Evolutionary conservation across 768 basidiomycete species (phyloP).

Genomic region (Infundibulicybe gibba): DNA sequence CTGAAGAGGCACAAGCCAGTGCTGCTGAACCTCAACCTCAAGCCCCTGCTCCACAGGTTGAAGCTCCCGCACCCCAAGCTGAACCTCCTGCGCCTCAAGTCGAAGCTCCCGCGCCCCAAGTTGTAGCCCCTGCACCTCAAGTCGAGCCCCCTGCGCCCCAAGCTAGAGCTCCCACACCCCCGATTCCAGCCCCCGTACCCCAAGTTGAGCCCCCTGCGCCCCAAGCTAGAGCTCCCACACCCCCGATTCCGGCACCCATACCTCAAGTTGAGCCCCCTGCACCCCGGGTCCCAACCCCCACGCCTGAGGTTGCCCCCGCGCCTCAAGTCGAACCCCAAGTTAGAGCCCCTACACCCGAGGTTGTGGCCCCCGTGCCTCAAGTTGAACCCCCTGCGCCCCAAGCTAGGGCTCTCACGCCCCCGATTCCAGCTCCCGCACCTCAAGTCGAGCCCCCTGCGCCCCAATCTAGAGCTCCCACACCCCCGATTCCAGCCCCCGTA

Average conservation of each 20-base stretch:
- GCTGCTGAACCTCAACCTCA: slow-evolving; percentile 2
- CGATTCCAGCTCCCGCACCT: no score
- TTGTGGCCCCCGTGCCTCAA: no score
- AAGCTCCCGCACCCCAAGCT: not conserved
- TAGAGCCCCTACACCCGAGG: no score
- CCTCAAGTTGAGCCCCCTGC: not conserved
- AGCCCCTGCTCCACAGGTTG: slow-evolving; percentile 6
- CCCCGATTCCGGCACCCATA: slow-evolving; percentile 2
- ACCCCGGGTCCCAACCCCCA: no score
- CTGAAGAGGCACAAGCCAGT: not conserved
- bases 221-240: slow-evolving; percentile 1
- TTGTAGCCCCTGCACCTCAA: slow-evolving; percentile 3
- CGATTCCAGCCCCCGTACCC: not conserved
- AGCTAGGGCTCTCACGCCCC: no score
- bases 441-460: no score
- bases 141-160: not conserved
- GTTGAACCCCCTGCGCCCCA: no score
- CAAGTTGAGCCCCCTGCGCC: not conserved
- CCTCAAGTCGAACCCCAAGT: no score
- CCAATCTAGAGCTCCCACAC: no score
- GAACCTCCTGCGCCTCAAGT: slow-evolving; percentile 1
- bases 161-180: not conserved
- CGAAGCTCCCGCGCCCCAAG: not conserved
- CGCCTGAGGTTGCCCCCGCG: no score
- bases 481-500: no score